Base-by-base conservation (phyloP, 331 rosid species). In the Erythrophleum ivorense region DNA sequence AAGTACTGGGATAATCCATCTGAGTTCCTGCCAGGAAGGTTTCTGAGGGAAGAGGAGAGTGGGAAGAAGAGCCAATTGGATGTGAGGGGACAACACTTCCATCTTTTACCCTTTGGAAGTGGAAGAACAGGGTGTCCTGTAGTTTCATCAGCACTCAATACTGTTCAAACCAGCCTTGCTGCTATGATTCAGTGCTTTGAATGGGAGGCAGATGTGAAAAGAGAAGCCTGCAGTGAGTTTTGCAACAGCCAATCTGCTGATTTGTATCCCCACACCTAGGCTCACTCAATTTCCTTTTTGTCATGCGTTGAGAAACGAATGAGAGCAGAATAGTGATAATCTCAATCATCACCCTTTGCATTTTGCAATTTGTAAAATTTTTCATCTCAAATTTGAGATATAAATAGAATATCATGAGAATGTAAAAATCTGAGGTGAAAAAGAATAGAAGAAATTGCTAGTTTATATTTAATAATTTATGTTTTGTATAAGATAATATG, bases 121-220 rank as follows among this genome's bases (percentile, higher is more conserved):
- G 85, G 85, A 31, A 75, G 81, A 81, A 81, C 80, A 13, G 70
- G 64, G 4, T 81, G 84, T 67, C 80, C 80, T 53, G 84, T 80
- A 41, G 52, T 63, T 10, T 81, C 85, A 45, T 15, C 75, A 1
- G 71, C 85, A n/a, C 43, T 81, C 4, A 55, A n/a, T 12, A 0
- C 55, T 8, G 18, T 75, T 3, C 81, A 73, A 1, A n/a, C 45
- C 11, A 75, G 2, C 0, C 71, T 81, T 34, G 85, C 54, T 33
- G 64, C 83, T 6, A 60, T 80, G 78, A 49, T 80, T 60, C 83
- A 72, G 73, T 80, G 83, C 70, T 71, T 71, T 29, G 83, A 80
- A 5, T 81, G 81, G 81, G 54, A 67, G 19, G 34, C 53, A n/a
- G n/a, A n/a, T n/a, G n/a, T n/a, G n/a, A n/a, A n/a, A n/a, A n/a